Evolutionary conservation across 352 stramenopile genomes (phyloP), one percentile per base, ranked within the genome.

Genomic region (Globisporangium abappressorium): DNA sequence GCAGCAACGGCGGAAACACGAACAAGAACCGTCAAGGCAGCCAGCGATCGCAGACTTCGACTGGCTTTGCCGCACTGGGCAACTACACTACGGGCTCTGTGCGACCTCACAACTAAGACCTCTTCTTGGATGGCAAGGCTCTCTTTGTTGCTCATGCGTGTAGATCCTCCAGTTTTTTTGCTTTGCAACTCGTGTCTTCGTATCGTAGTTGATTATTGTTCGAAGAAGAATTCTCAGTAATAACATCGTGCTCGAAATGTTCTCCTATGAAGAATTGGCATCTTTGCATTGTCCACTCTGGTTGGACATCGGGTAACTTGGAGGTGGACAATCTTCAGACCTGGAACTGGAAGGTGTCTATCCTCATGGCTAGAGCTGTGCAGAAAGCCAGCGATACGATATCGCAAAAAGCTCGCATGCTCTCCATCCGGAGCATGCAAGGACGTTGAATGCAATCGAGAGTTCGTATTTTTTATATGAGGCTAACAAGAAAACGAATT

Each of bases 61-160:
- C 59, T 28, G 34, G 28, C 38, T 65, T 65, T 20, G 41, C 24
- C 5, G 9, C 59, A 5, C 11, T 65, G 22, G 59, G 59, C 41
- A 65, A 53, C 34, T 65, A 65, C 59, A 65, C 59, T 15, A 65
- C 30, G 26, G 59, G 59, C 26, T 65, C 43, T 22, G 59, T 65
- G 26, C 59, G 59, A 28, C 59, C 59, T 8, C 41, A 65, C 59
- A 65, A 65, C 41, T 65, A 46, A 56, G n/a, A 5, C 4, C 15
- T n/a, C 41, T n/a, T 15, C 41, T 47, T 15, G 41, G 41, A 9
- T n/a, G 41, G 15, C 12, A 38, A n/a, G 34, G 41, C 14, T n/a
- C 41, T 47, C 15, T 47, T 47, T 14, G 5, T 9, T 62, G 34
- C 26, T 51, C n/a, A 51, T 49, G 9, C 8, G 20, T 34, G 1